A percentile compares a stretch with the other conserved stretches of the same genome.
These are phyloP conservation scores for Emmonsiellopsis sp. DNA, from an alignment of 2,329 filamentous ascomycete species.

Conservation along the genomic window DNA sequence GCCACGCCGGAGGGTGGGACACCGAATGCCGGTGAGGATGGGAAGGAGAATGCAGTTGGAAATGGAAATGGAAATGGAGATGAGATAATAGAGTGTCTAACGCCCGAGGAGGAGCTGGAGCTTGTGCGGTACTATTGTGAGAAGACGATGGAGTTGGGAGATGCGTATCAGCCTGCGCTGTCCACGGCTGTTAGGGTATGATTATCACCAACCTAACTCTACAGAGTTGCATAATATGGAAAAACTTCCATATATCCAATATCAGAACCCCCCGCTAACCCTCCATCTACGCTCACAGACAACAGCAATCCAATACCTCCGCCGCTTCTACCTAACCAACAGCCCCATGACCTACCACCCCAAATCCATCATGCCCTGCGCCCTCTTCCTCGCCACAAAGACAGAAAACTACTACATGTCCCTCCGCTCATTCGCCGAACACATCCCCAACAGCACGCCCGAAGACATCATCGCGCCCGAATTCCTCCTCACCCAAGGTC, in stretches of 20 bases:
- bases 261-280: no score
- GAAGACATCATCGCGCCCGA: constrained; percentile 86
- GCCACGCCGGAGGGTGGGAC: constrained; percentile 23
- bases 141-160: constrained; percentile 49
- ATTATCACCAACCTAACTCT: constrained; percentile 8
- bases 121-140: constrained; percentile 73
- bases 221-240: no score
- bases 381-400: constrained; percentile 88
- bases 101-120: constrained; percentile 69
- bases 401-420: constrained; percentile 75
- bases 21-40: constrained; percentile 17
- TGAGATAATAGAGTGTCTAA: constrained; percentile 71
- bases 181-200: constrained; percentile 52
- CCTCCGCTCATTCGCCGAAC: constrained; percentile 56
- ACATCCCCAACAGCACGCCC: constrained; percentile 60
- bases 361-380: constrained; percentile 77
- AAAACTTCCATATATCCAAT: no score
- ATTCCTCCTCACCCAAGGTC: constrained; percentile 82
- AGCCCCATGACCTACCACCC: constrained; percentile 95
- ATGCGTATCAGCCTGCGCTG: constrained; percentile 48
- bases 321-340: constrained; percentile 92
- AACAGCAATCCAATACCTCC: constrained; percentile 81
- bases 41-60: constrained; percentile 22
- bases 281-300: constrained; percentile 37
- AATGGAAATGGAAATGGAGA: constrained; percentile 18